These are phyloP conservation scores for Pouteria glomerata DNA, from an alignment of 148 eudicot genomes.

Conservation along the genomic window DNA sequence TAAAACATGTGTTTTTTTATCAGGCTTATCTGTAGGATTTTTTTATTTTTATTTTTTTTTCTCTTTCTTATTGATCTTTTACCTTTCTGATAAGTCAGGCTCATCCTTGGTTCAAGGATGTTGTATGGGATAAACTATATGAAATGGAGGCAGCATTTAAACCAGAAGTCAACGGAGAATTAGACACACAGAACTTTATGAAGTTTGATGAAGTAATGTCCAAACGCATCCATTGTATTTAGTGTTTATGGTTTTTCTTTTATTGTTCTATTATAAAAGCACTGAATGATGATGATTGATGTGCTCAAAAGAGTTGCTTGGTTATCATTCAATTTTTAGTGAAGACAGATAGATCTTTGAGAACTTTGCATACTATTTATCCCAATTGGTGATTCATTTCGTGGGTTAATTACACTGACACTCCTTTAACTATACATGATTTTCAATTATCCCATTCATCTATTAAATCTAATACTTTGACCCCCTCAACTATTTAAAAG, in stretches of 20 bases:
- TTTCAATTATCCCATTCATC: too few species aligned
- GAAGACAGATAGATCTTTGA: background rate
- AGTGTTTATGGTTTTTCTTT: background rate
- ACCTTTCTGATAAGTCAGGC: constrained; percentile 39
- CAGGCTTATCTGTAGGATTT: too few species aligned
- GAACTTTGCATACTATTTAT: background rate
- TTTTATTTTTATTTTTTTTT: background rate
- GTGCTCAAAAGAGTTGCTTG: too few species aligned
- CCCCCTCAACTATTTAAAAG: too few species aligned
- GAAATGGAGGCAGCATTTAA: constrained; percentile 90
- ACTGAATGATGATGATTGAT: background rate
- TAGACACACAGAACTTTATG: constrained; percentile 97
- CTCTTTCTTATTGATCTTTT: background rate
- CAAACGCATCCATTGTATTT: background rate
- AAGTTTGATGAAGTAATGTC: constrained; percentile 87
- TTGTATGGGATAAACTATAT: constrained; percentile 85
- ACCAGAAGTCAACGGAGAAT: constrained; percentile 90
- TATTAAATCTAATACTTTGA: too few species aligned
- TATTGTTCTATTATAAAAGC: background rate
- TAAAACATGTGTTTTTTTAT: too few species aligned
- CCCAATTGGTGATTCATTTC: background rate
- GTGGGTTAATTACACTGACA: too few species aligned
- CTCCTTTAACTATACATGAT: too few species aligned
- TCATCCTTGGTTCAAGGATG: constrained; percentile 87
- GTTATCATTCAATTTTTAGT: background rate